Evolutionary conservation across 768 basidiomycete species (phyloP).

Genomic region (Thelephora aurantiotincta): DNA sequence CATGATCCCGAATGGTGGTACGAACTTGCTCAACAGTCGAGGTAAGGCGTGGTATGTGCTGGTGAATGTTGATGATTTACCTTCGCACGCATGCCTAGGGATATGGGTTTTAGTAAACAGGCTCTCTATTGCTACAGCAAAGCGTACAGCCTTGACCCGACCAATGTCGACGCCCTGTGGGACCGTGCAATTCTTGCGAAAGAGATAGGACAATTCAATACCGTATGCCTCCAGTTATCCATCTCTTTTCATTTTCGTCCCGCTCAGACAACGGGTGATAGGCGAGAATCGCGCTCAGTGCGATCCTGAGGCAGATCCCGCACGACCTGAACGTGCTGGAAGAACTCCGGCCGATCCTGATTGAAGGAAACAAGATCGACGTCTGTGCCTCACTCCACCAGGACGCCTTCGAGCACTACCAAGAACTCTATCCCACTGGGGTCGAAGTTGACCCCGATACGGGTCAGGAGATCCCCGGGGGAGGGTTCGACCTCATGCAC

Average conservation of each 20-base stretch:
- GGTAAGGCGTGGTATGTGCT: slow-evolving; percentile 18
- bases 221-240: slow-evolving; percentile 25
- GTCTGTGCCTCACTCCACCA: slow-evolving; percentile 58
- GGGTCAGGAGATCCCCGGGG: slow-evolving; percentile 11
- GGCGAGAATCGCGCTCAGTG: slow-evolving; percentile 51
- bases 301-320: slow-evolving; percentile 61
- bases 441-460: slow-evolving; percentile 22
- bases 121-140: slow-evolving; percentile 88
- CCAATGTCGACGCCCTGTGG: slow-evolving; percentile 79
- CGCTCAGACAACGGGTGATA: slow-evolving; percentile 10
- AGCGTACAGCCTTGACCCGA: slow-evolving; percentile 61
- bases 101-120: slow-evolving; percentile 65
- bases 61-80: not conserved
- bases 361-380: slow-evolving; percentile 53
- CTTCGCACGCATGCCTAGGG: slow-evolving; percentile 23
- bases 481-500: slow-evolving; percentile 45
- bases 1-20: slow-evolving; percentile 85
- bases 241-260: too few relatives aligned
- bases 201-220: slow-evolving; percentile 54
- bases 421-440: slow-evolving; percentile 32
- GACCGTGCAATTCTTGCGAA: slow-evolving; percentile 76
- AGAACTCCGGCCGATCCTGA: slow-evolving; percentile 65
- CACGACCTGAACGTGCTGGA: slow-evolving; percentile 69
- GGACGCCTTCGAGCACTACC: slow-evolving; percentile 60
- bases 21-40: slow-evolving; percentile 58